Conservation (phyloP, 1,284 basidiomycete genomes). For the Malassezia japonica region DNA sequence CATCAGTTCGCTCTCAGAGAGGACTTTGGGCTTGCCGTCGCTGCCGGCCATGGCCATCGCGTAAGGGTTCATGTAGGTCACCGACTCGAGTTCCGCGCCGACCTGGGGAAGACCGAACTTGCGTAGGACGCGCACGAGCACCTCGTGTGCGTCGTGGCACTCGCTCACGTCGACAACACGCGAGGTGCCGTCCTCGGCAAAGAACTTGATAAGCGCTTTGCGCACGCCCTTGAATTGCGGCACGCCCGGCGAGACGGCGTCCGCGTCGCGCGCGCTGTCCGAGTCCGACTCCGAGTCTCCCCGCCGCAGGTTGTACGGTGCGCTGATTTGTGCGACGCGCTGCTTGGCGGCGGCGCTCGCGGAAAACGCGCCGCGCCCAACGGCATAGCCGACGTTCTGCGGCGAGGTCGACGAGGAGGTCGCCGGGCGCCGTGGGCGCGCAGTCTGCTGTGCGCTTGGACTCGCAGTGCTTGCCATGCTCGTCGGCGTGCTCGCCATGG, state of each 20-base stretch:
- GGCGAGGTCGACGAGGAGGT: neutral
- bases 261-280: neutral
- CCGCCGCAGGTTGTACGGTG: slow-evolving; percentile 17
- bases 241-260: neutral
- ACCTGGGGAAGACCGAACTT: slow-evolving; percentile 36
- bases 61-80: slow-evolving; percentile 32
- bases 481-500: neutral
- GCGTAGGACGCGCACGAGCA: slow-evolving; percentile 41
- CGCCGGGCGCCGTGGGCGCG: slow-evolving; percentile 4
- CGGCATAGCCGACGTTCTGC: slow-evolving; percentile 26
- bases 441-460: too few relatives aligned
- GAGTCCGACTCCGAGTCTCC: slow-evolving; percentile 4
- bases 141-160: slow-evolving; percentile 37
- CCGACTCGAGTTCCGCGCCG: slow-evolving; percentile 32
- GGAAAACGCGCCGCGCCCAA: slow-evolving; percentile 32
- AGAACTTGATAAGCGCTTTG: slow-evolving; percentile 43
- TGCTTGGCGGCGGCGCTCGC: slow-evolving; percentile 6
- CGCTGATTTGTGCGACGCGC: slow-evolving; percentile 7
- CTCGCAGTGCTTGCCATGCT: neutral
- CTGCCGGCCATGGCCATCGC: slow-evolving; percentile 25
- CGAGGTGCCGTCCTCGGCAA: slow-evolving; percentile 39
- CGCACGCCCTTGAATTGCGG: slow-evolving; percentile 33
- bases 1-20: slow-evolving; percentile 59
- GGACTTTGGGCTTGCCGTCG: slow-evolving; percentile 34
- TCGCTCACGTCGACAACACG: slow-evolving; percentile 41